Evolutionary conservation across 257 asterid genomes (phyloP).

Genomic region (Cinchona pubescens): DNA sequence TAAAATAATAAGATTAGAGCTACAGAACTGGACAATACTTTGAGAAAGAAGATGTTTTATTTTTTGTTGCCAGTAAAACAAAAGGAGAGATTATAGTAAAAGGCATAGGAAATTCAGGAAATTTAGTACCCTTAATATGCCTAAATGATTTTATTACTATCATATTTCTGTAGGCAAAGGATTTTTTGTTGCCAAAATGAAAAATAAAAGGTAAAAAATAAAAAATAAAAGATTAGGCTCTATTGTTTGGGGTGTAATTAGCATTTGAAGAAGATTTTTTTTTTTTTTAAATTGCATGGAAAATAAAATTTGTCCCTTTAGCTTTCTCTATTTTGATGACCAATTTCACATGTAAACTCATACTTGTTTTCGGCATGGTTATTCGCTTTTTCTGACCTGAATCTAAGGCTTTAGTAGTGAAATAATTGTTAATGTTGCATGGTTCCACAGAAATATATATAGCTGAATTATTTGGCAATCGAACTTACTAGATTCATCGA

Average conservation of each 20-base stretch:
- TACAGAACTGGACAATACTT: too few species aligned
- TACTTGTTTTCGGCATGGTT: neutral
- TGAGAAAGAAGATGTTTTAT: neutral
- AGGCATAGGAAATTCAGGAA: neutral
- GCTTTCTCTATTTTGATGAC: neutral
- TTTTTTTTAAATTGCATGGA: neutral
- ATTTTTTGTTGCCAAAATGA: too few species aligned
- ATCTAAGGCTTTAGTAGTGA: neutral
- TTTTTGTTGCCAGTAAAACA: neutral
- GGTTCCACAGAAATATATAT: too few species aligned
- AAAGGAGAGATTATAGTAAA: neutral
- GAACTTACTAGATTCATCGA: too few species aligned
- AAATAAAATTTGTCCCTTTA: neutral
- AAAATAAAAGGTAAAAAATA: neutral
- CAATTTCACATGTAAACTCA: neutral
- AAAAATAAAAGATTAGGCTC: neutral
- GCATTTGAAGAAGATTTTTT: too few species aligned
- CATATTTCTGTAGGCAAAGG: neutral
- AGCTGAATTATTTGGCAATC: too few species aligned
- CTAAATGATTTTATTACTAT: neutral
- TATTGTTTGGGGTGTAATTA: neutral
- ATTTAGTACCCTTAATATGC: neutral
- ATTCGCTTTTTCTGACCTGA: neutral
- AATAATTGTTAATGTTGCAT: neutral
- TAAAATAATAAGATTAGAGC: too few species aligned